Base-by-base conservation (phyloP, 805 yeast species). In the Wickerhamomyces pijperi region DNA sequence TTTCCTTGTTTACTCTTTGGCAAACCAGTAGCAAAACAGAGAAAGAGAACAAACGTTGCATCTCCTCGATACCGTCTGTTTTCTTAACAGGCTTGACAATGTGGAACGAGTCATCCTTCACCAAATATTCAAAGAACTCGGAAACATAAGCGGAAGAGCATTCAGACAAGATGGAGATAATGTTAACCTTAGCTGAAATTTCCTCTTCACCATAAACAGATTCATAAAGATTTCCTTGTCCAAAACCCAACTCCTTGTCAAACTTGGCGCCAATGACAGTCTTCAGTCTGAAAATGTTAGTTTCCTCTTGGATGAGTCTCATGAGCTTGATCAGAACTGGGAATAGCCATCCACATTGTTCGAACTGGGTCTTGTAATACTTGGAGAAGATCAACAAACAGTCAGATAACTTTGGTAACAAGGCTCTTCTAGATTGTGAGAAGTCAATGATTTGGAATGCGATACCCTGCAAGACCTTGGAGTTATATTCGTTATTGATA, bases 61-160 rank as follows among this genome's bases (percentile, higher is more conserved):
- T 60, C 50, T 83, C 92, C 53, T 84, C 95, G 7, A 61, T 60
- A 0, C 84, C 82, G 51, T 83, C 92, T 0, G 75, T 71, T 33
- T 73, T 65, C 50, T 70, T 76, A 23, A 60, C 48, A 2, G 82
- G 79, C 2, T 53, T 49, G 32, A 76, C 58, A 3, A 82, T 53
- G 31, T 66, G 63, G 45, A 65, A 68, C 7, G 55, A 53, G 4
- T 51, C 54, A 12, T 63, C 63, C 23, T 64, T 33, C 2, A 54
- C 19, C 6, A 55, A 7, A 3, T 41, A n/a, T 1, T 42, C 20
- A 15, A 60, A 46, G 35, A 55, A 50, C n/a, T 44, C 43, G 7
- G 43, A 43, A 15, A 50, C 53, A 32, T 57, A 54, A 2, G 13
- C 16, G 7, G 39, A 31, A 3, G 55, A 47, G n/a, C 54, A 39